phyloP scores from a whole-genome alignment of 495 filamentous ascomycete species.

The Hamigera avellanea region DNA sequence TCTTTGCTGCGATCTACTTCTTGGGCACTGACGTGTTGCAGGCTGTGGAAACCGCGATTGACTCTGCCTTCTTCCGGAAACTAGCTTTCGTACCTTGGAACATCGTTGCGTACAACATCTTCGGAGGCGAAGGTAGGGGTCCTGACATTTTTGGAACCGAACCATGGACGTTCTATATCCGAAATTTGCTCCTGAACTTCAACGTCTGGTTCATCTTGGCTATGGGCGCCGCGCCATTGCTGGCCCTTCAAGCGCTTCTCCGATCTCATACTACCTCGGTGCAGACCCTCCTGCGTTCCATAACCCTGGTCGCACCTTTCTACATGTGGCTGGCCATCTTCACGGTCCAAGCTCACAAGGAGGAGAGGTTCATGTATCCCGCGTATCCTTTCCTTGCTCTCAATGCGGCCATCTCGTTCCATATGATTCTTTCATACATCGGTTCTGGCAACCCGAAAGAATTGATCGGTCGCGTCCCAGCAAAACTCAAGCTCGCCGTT shows the following conservation, averaged over 20 bases:
- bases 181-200: conserved; percentile 89
- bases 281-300: conserved; percentile 48
- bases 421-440: conserved; percentile 62
- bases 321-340: conserved; percentile 95
- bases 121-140: conserved; percentile 62
- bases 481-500: conserved; percentile 51
- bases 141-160: conserved; percentile 95
- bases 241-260: conserved; percentile 37
- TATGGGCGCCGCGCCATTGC: conserved; percentile 54
- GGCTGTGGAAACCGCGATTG: conserved; percentile 51
- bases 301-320: conserved; percentile 70
- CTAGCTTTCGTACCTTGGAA: conserved; percentile 73
- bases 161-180: conserved; percentile 93
- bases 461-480: conserved; percentile 55
- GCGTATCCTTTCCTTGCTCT: conserved; percentile 88
- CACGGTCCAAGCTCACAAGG: conserved; percentile 87
- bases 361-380: conserved; percentile 98
- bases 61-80: conserved; percentile 74
- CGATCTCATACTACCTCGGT: conserved; percentile 25
- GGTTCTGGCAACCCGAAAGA: conserved; percentile 55
- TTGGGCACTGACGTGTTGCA: conserved; percentile 18
- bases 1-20: neutral
- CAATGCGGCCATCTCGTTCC: conserved; percentile 77
- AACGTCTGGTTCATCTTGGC: conserved; percentile 87
- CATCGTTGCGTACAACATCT: conserved; percentile 92